Evolutionary conservation across 2,329 filamentous ascomycete genomes (phyloP).

Genomic region (Colletotrichum coccodes): DNA sequence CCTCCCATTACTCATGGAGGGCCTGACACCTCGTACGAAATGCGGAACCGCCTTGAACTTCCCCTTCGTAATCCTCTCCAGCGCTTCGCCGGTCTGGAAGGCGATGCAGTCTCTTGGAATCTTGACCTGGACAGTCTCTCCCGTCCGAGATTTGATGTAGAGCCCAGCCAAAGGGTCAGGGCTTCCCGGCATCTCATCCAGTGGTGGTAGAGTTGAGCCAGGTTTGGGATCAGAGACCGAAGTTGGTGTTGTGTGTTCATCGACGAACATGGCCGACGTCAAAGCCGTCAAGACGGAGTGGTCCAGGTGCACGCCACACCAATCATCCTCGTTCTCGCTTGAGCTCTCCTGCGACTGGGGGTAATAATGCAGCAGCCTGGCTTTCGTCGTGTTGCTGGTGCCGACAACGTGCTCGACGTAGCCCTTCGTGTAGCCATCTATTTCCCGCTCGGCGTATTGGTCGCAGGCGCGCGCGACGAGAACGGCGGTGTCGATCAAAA

Average conservation of each 20-base stretch:
- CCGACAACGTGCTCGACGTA: constrained; percentile 90
- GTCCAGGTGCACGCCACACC: constrained; percentile 80
- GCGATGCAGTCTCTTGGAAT: constrained; percentile 92
- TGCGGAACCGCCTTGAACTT: constrained; percentile 95
- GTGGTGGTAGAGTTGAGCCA: constrained; percentile 50
- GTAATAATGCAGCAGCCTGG: constrained; percentile 91
- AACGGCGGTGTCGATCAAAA: constrained; percentile 90
- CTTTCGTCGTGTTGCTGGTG: constrained; percentile 88
- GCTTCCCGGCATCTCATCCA: constrained; percentile 77
- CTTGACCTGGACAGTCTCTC: constrained; percentile 84
- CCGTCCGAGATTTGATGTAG: constrained; percentile 89
- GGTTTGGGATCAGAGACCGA: constrained; percentile 41
- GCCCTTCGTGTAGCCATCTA: constrained; percentile 77
- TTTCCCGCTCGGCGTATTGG: constrained; percentile 81
- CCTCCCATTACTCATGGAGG: constrained; percentile 58
- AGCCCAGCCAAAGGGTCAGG: constrained; percentile 89
- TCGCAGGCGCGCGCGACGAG: constrained; percentile 91
- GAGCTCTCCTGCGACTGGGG: constrained; percentile 59
- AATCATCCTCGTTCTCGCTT: constrained; percentile 49
- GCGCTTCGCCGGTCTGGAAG: constrained; percentile 93
- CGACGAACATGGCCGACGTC: constrained; percentile 95
- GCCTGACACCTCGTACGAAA: constrained; percentile 83
- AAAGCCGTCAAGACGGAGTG: constrained; percentile 93
- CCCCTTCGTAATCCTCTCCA: constrained; percentile 89
- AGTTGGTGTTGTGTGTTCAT: constrained; percentile 67